phyloP scores from a whole-genome alignment of 176 grass and related monocot species.

The Oryza glumipatula region DNA sequence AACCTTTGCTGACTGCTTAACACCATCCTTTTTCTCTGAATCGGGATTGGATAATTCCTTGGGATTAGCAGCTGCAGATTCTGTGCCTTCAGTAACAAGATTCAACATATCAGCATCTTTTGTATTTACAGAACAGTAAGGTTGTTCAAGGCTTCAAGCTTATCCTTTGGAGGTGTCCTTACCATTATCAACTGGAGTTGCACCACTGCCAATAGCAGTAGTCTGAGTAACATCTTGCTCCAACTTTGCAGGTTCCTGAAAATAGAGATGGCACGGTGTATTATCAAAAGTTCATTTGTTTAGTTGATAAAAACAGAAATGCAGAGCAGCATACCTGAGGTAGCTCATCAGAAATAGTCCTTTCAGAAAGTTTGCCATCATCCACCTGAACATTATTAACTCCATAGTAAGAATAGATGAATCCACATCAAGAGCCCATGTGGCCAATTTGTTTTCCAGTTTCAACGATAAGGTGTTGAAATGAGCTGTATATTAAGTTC shows the following conservation, averaged over 20 bases:
- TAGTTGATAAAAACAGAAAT: constrained; percentile 28
- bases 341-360: constrained; percentile 84
- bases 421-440: background rate
- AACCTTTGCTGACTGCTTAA: constrained; percentile 22
- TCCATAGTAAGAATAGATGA: constrained; percentile 21
- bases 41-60: constrained; percentile 34
- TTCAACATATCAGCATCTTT: constrained; percentile 48
- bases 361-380: constrained; percentile 83
- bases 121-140: constrained; percentile 35
- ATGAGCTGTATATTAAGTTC: background rate
- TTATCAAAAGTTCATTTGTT: constrained; percentile 6
- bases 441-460: background rate
- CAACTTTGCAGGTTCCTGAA: constrained; percentile 62
- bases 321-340: constrained; percentile 56
- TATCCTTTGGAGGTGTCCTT: constrained; percentile 57
- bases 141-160: constrained; percentile 27
- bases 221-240: constrained; percentile 51
- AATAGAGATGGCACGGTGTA: constrained; percentile 16
- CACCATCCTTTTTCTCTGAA: constrained; percentile 15
- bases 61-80: constrained; percentile 18
- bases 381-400: constrained; percentile 61
- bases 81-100: constrained; percentile 41
- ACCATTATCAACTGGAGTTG: constrained; percentile 52
- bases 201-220: constrained; percentile 41
- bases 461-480: background rate